Evolutionary conservation across 1,139 yeast species (phyloP).

Genomic region (Diutina siamensis): DNA sequence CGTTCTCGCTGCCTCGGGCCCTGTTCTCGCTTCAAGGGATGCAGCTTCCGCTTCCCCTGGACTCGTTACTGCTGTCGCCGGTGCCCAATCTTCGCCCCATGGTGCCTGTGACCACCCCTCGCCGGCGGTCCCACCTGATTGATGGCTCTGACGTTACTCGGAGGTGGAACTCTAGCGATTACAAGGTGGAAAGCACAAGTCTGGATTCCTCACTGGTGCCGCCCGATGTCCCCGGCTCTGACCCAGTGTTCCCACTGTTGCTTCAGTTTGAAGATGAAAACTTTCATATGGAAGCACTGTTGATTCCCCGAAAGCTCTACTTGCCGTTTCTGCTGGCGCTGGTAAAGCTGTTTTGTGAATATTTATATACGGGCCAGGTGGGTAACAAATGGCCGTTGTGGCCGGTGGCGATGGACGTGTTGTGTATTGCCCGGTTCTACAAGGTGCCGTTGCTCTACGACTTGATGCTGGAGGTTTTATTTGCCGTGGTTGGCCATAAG

Average conservation of each 20-base stretch:
- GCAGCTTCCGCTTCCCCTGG: background rate
- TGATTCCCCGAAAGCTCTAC: constrained; percentile 56
- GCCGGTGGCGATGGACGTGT: constrained; percentile 56
- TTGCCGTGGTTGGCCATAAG: constrained; percentile 55
- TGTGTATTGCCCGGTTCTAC: constrained; percentile 50
- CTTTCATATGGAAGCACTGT: constrained; percentile 41
- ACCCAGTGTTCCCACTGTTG: background rate
- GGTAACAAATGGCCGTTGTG: constrained; percentile 60
- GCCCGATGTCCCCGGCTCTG: background rate
- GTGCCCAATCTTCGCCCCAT: background rate
- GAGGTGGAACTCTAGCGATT: background rate
- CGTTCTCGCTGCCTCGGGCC: constrained; percentile 30
- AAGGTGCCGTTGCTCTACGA: constrained; percentile 61
- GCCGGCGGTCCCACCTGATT: background rate
- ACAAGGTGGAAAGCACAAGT: background rate
- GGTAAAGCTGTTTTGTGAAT: constrained; percentile 57
- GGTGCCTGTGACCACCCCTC: background rate
- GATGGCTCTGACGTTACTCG: background rate
- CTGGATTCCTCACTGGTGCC: background rate
- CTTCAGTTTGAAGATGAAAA: background rate
- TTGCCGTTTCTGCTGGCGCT: constrained; percentile 54
- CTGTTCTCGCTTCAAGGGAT: background rate
- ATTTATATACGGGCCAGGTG: constrained; percentile 66
- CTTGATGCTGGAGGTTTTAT: constrained; percentile 53
- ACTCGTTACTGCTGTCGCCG: background rate